Evolutionary conservation across 2,329 filamentous ascomycete genomes (phyloP).

Genomic region (Berkeleyomyces rouxiae): DNA sequence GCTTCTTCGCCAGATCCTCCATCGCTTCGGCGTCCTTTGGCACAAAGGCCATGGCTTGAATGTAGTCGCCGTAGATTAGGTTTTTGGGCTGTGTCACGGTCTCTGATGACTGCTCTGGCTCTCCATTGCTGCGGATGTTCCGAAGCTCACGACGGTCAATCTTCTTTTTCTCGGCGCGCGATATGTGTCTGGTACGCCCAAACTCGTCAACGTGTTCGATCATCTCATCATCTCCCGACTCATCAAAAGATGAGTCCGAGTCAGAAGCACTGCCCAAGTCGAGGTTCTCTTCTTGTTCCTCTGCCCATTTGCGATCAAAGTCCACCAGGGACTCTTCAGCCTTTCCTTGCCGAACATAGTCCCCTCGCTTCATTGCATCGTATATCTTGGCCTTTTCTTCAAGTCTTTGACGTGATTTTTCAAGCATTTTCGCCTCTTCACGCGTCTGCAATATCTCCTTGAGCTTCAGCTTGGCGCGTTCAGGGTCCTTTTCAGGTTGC

Average conservation of each 20-base stretch:
- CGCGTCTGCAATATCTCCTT: conserved; percentile 26
- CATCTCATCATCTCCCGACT: conserved; percentile 36
- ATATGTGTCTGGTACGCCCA: conserved; percentile 62
- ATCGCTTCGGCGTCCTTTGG: conserved; percentile 57
- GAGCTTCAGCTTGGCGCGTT: conserved; percentile 23
- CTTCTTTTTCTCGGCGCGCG: conserved; percentile 48
- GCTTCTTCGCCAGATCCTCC: conserved; percentile 58
- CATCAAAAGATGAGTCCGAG: conserved; percentile 13
- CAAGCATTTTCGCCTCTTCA: conserved; percentile 51
- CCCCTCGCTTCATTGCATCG: conserved; percentile 77
- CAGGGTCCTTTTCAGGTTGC: conserved; percentile 28
- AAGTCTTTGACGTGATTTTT: conserved; percentile 62
- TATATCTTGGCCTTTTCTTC: conserved; percentile 82
- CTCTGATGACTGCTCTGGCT: conserved; percentile 39
- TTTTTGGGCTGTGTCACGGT: neutral
- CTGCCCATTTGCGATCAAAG: conserved; percentile 92
- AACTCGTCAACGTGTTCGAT: conserved; percentile 87
- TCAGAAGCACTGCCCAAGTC: conserved; percentile 25
- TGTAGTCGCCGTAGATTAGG: conserved; percentile 61
- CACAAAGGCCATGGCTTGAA: conserved; percentile 72
- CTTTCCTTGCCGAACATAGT: conserved; percentile 53
- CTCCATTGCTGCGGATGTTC: conserved; percentile 9
- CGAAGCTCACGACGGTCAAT: conserved; percentile 34
- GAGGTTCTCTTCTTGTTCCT: conserved; percentile 35
- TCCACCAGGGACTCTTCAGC: conserved; percentile 59